A percentile compares a stretch with the other conserved stretches of the same genome.
These are phyloP conservation scores for Tricladium varicosporioides DNA, from an alignment of 2,329 filamentous ascomycete genomes.

Conservation along the genomic window DNA sequence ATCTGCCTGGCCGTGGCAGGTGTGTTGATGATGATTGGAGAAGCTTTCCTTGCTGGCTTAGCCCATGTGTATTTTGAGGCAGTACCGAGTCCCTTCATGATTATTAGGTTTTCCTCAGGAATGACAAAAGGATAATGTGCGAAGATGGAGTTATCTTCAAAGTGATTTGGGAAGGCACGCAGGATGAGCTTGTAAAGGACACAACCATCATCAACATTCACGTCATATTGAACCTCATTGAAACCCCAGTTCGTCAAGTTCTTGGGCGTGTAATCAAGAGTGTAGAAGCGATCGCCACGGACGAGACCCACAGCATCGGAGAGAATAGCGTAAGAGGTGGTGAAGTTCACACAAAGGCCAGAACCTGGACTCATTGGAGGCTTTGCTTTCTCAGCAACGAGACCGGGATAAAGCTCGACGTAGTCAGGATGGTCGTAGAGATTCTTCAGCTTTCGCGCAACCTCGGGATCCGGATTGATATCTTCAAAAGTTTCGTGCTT, in stretches of 20 bases:
- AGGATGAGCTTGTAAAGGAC: slow-evolving; percentile 83
- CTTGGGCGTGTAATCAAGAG: slow-evolving; percentile 50
- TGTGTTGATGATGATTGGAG: slow-evolving; percentile 56
- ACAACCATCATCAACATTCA: slow-evolving; percentile 74
- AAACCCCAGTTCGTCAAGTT: slow-evolving; percentile 78
- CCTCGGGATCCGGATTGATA: slow-evolving; percentile 74
- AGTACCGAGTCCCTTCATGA: slow-evolving; percentile 65
- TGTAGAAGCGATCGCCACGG: slow-evolving; percentile 57
- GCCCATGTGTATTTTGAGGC: slow-evolving; percentile 69
- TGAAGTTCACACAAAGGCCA: slow-evolving; percentile 52
- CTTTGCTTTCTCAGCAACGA: slow-evolving; percentile 60
- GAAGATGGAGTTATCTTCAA: slow-evolving; percentile 75
- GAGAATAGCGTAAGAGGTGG: slow-evolving; percentile 53
- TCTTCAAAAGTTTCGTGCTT: slow-evolving; percentile 77
- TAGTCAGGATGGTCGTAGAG: slow-evolving; percentile 60
- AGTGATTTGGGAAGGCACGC: slow-evolving; percentile 77
- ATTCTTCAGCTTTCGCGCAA: slow-evolving; percentile 62
- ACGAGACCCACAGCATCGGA: slow-evolving; percentile 60
- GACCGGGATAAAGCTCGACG: slow-evolving; percentile 68
- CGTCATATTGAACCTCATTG: slow-evolving; percentile 66
- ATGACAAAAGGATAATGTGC: slow-evolving; percentile 57
- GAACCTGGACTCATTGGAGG: slow-evolving; percentile 48
- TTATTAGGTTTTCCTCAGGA: slow-evolving; percentile 69
- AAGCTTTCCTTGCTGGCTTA: slow-evolving; percentile 51
- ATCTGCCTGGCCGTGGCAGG: slow-evolving; percentile 61